Base-by-base conservation (phyloP, 1,284 basidiomycete genomes). In the Boletus calvinii region DNA sequence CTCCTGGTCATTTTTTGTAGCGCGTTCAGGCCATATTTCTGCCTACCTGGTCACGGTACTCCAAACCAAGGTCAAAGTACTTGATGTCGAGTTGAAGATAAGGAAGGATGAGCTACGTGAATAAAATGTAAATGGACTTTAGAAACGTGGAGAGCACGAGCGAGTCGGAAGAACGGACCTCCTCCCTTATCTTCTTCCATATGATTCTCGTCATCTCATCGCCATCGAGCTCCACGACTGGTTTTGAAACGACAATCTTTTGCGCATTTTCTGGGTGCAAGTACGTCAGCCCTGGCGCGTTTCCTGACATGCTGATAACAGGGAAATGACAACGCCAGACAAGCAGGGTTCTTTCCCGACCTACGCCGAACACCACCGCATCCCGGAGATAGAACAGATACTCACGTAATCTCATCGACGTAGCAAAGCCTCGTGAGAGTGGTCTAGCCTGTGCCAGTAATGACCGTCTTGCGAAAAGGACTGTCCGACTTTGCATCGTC, bases 171-270 rank as follows among this genome's bases (percentile, higher is more conserved):
- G 41, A 41, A 72, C 79, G 52, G 55, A 92, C 91, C 81, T 98
- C 92, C 65, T 98, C 90, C 53, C 93, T 83, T 70, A 98, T 98
- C 81, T 96, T 97, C 81, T 97, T 93, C 95, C 95, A 98, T 72
- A 98, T 97, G 63, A 97, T 94, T 62, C 94, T 81, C 37, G 94
- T 97, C 94, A 96, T 96, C 75, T 97, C 94, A 73, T 97, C 94
- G 48, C 94, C 94, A 71, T 97, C 94, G 52, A 98, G 85, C 78
- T 98, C 95, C 54, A 98, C 95, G 56, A 99, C 84, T 18, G 96
- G 94, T 68, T 95, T 94, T 65, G 83, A 76, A 56, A 97, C 94
- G 41, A 81, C 83, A 71, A 98, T 97, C 66, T 86, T 89, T 56
- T 72, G 56, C 11, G 54, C 46, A 43, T 59, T 65, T 51, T 64